A percentile compares a stretch with the other conserved stretches of the same genome.
These are phyloP conservation scores for Fusarium lateritium DNA, from an alignment of 2,329 filamentous ascomycete species.

Conservation along the genomic window DNA sequence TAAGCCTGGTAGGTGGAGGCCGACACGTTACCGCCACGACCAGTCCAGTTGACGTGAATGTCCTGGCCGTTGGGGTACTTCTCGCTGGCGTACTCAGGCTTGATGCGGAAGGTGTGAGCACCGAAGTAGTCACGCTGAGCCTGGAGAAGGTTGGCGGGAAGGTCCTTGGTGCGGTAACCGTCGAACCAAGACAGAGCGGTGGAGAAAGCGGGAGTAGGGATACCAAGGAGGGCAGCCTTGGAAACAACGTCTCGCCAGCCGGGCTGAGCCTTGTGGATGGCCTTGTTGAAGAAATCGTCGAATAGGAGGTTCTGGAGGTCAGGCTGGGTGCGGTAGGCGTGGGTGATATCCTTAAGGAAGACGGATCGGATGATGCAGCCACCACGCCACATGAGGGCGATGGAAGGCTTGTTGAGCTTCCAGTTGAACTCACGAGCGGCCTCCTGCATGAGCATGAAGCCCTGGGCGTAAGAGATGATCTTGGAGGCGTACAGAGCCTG, in stretches of 20 bases:
- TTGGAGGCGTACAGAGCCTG: slow-evolving; percentile 99
- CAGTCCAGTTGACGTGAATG: slow-evolving; percentile 99
- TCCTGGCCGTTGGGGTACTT: slow-evolving; percentile 90
- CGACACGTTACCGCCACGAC: slow-evolving; percentile 95
- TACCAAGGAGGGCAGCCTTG: slow-evolving; percentile 93
- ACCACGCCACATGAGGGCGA: slow-evolving; percentile 99
- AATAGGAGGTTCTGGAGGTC: slow-evolving; percentile 98
- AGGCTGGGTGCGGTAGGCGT: slow-evolving; percentile 93
- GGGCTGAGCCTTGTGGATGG: slow-evolving; percentile 94
- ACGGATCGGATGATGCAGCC: slow-evolving; percentile 99
- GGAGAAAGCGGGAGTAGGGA: slow-evolving; percentile 96
- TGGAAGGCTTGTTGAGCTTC: slow-evolving; percentile 99
- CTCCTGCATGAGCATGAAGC: slow-evolving; percentile 99
- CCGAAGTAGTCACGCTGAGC: slow-evolving; percentile 99
- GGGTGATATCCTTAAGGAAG: slow-evolving; percentile 99
- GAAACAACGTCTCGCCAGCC: slow-evolving; percentile 93
- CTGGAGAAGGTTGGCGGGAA: slow-evolving; percentile 98
- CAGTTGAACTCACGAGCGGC: slow-evolving; percentile 95
- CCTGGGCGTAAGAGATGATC: slow-evolving; percentile 99
- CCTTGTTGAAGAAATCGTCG: slow-evolving; percentile 99
- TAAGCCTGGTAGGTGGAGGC: slow-evolving; percentile 99
- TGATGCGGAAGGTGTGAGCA: slow-evolving; percentile 90
- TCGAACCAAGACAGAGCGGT: slow-evolving; percentile 99
- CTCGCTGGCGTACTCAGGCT: slow-evolving; percentile 81
- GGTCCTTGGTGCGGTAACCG: slow-evolving; percentile 96